Evolutionary conservation across 2,329 filamentous ascomycete species (phyloP), one percentile per base, ranked within the genome.

Genomic region (Trichoderma hamatum): DNA sequence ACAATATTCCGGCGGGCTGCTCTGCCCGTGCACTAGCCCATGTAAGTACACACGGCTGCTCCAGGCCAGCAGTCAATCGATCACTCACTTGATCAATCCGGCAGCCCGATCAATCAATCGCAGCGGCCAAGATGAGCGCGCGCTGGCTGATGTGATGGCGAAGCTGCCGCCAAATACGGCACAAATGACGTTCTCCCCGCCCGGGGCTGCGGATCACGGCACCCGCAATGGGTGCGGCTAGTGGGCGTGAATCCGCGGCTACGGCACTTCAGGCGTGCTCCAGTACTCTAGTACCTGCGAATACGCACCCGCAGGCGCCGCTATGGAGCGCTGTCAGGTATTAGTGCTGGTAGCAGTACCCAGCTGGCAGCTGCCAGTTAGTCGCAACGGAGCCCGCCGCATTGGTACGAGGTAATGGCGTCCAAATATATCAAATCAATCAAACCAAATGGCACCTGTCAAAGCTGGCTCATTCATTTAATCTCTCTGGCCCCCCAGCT

Each of bases 121-220:
- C 30, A 28, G 26, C 54, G 14, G 54, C 54, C 26, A 52, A 21
- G 49, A 24, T 26, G 21, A 52, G 49, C 10, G 26, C 28, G 13
- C 51, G 51, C 13, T 16, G 26, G n/a, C 51, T 54, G 51, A 54
- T 54, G 51, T 54, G 51, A 54, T 28, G 21, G 46, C 24, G 46
- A 54, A 24, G 34, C 36, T 59, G 55, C 32, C 39, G 59, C 59
- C 56, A 39, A 54, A 69, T 60, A 64, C 30, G 59, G 59, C 21
- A 51, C 10, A 59, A 69, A 69, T 69, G 67, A 69, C 67, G 67
- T 69, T 49, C 60, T 51, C 59, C 67, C 67, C 67, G 67, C 67
- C 63, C 67, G 36, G 60, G 43, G 51, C 36, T 36, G 67, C 67
- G 67, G 67, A 64, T 69, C 60, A 51, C 67, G 60, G 60, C 67